Evolutionary conservation across 1,284 basidiomycete species (phyloP).

Genomic region (Hymenochaete sp.): DNA sequence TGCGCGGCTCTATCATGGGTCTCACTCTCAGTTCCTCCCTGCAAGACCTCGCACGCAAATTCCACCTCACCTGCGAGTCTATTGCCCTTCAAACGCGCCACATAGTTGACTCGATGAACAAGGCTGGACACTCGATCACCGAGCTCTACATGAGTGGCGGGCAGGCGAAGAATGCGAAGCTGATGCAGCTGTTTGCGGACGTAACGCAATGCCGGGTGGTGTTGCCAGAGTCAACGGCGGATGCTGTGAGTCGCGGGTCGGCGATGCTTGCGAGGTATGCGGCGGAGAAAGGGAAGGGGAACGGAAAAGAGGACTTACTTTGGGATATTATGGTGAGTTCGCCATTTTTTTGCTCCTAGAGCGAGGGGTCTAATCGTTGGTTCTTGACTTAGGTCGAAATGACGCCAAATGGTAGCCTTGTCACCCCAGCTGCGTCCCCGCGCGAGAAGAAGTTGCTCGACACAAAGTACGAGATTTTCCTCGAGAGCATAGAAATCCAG

Average conservation of each 20-base stretch:
- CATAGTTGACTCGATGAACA: slow-evolving; percentile 90
- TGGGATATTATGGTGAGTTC: slow-evolving; percentile 87
- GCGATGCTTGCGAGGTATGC: slow-evolving; percentile 93
- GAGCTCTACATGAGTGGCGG: slow-evolving; percentile 90
- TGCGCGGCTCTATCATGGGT: slow-evolving; percentile 88
- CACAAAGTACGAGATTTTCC: slow-evolving; percentile 92
- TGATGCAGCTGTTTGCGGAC: slow-evolving; percentile 88
- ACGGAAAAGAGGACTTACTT: slow-evolving; percentile 46
- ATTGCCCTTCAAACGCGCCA: slow-evolving; percentile 94
- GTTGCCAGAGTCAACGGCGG: slow-evolving; percentile 68
- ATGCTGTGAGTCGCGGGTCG: slow-evolving; percentile 85
- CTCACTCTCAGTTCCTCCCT: slow-evolving; percentile 76
- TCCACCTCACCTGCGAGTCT: slow-evolving; percentile 87
- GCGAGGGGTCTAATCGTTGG: background rate
- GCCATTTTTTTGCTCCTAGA: background rate
- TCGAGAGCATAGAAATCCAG: slow-evolving; percentile 83
- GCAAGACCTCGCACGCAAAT: slow-evolving; percentile 81
- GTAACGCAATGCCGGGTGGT: slow-evolving; percentile 80
- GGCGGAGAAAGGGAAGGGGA: slow-evolving; percentile 42
- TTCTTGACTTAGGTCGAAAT: slow-evolving; percentile 61
- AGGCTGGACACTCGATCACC: slow-evolving; percentile 74
- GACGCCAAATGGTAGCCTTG: slow-evolving; percentile 76
- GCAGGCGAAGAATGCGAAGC: slow-evolving; percentile 76
- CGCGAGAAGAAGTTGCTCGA: slow-evolving; percentile 71
- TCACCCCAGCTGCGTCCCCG: slow-evolving; percentile 55